Base-by-base conservation (phyloP, 768 basidiomycete species). In the Tricholoma furcatifolium region DNA sequence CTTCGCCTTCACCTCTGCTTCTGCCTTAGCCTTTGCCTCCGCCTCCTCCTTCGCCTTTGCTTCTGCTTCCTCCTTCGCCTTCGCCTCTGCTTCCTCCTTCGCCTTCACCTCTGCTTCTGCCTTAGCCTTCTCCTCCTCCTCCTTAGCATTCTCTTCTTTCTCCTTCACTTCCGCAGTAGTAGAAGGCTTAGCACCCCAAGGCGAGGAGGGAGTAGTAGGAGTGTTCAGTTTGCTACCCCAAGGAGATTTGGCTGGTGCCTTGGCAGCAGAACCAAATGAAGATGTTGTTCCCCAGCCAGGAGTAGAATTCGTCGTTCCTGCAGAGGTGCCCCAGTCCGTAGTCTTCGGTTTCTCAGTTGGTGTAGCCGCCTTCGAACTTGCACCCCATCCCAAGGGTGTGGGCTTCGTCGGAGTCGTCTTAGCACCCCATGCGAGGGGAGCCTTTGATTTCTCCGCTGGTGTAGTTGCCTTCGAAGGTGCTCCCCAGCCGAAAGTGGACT, bases 131-230 rank as follows among this genome's bases (percentile, higher is more conserved):
- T 43, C 18, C 0, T 30, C 3, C 17, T 35, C 47, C 12, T 38
- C 47, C 18, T 39, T 34, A 3, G 3, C 7, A 27, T 7, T 27
- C 7, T 27, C 27, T 7, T 27, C 27, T 4, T 35, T 43, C 31
- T 56, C 49, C 23, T 43, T 38, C 2, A 7, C 18, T 21, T 47
- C 53, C 17, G 38, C n/a, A 14, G 52, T 31, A 31, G 45, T 34
- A 11, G 41, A 42, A 45, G 43, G 53, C 30, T 58, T 52, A 10
- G 46, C 50, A 18, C 58, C 54, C 58, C 58, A 59, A n/a, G 58
- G 54, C 6, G 54, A 53, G 32, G 20, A 39, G 9, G 56, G 48
- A 11, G 48, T 38, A 17, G 20, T 31, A 6, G 57, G 57, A 18
- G 57, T 58, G 17, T 44, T 55, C n/a, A 34, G 3, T 24, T 58